phyloP scores from a whole-genome alignment of 768 basidiomycete genomes.

The Podaxis sp. region DNA sequence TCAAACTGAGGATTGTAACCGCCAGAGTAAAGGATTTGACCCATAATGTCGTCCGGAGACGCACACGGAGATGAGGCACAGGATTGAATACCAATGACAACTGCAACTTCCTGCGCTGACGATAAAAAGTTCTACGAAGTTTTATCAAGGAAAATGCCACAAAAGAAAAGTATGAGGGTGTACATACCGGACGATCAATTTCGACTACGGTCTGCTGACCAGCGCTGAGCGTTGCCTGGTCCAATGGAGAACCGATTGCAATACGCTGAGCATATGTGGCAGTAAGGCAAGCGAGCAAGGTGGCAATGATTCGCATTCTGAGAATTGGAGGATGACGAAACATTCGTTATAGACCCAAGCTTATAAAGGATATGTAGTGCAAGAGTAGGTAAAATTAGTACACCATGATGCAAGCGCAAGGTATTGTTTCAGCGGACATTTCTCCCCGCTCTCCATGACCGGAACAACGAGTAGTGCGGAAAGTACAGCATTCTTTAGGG shows the following conservation, averaged over 20 bases:
- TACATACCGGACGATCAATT: constrained; percentile 4
- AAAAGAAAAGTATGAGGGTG: neutral
- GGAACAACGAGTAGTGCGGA: neutral
- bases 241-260: constrained; percentile 2
- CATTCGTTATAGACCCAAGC: neutral
- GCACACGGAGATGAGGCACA: constrained; percentile 26
- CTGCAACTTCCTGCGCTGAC: constrained; percentile 33
- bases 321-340: neutral
- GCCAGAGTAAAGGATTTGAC: constrained; percentile 47
- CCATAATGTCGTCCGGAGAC: constrained; percentile 28
- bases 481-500: neutral
- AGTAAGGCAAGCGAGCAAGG: neutral
- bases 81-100: constrained; percentile 42
- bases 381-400: neutral
- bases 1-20: constrained; percentile 36
- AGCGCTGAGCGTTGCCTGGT: neutral
- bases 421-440: neutral
- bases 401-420: neutral
- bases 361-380: neutral
- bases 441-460: neutral
- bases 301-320: neutral
- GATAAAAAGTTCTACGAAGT: constrained; percentile 1
- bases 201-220: constrained; percentile 3
- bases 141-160: neutral
- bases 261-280: neutral